A percentile compares a stretch with the other conserved stretches of the same genome.
phyloP scores from a whole-genome alignment of 192 early-diverging fungal genomes.

The Funneliformis geosporum region DNA sequence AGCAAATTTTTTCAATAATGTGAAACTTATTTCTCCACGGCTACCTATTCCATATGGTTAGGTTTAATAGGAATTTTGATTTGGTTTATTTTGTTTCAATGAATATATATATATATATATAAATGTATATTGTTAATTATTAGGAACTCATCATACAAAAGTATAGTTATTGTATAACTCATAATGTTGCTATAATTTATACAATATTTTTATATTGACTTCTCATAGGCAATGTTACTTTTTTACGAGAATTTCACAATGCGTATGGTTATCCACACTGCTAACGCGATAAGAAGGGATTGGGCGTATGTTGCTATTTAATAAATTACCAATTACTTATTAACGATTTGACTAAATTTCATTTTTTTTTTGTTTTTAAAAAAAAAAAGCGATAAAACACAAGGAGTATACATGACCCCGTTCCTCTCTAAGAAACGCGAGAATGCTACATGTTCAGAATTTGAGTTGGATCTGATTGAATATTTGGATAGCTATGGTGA shows the following conservation, averaged over 20 bases:
- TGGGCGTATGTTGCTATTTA: neutral
- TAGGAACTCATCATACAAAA: neutral
- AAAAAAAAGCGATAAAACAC: slow-evolving; percentile 46
- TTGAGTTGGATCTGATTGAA: slow-evolving; percentile 56
- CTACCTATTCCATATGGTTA: neutral
- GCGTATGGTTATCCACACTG: neutral
- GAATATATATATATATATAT: neutral
- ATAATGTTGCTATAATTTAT: neutral
- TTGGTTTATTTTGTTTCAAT: neutral
- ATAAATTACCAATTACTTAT: neutral
- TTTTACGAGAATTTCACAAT: neutral
- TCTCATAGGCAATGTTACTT: neutral
- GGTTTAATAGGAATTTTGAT: neutral
- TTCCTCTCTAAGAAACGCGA: slow-evolving; percentile 40
- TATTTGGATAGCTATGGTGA: slow-evolving; percentile 54
- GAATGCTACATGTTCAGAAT: slow-evolving; percentile 37
- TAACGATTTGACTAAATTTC: neutral
- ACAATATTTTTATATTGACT: neutral
- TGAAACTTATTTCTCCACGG: neutral
- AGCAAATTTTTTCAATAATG: neutral
- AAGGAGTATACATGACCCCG: slow-evolving; percentile 57
- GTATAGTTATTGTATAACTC: neutral
- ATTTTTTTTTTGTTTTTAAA: neutral
- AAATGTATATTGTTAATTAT: neutral
- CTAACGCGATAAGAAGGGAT: neutral